These are phyloP conservation scores for Penicillium sp. DNA, from an alignment of 2,329 filamentous ascomycete species.

Conservation along the genomic window DNA sequence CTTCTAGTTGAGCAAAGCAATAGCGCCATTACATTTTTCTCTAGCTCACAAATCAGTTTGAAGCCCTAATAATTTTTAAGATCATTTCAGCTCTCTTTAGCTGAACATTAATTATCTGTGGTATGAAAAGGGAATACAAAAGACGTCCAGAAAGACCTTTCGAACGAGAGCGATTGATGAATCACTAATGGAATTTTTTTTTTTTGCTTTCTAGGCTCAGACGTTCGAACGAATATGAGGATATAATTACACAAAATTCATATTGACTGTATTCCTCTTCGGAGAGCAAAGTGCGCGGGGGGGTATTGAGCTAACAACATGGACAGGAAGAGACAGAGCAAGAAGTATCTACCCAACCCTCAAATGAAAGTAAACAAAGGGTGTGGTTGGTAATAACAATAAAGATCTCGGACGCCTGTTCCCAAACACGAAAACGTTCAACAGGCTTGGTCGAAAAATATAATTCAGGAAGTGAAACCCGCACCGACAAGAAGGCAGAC, in stretches of 20 bases:
- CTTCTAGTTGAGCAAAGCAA: no score
- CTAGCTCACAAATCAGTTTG: no score
- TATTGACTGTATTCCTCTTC: background rate
- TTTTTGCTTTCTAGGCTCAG: no score
- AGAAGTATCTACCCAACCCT: constrained; percentile 5
- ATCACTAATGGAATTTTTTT: no score
- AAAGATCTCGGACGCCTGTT: background rate
- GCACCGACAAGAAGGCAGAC: background rate
- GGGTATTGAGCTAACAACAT: constrained; percentile 2
- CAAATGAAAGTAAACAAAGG: constrained; percentile 1
- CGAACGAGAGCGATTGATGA: no score
- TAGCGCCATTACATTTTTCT: no score
- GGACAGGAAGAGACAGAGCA: background rate
- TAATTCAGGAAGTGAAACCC: background rate
- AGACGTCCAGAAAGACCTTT: no score
- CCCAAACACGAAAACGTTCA: background rate
- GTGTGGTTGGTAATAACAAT: background rate
- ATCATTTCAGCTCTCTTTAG: no score
- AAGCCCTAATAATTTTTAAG: no score
- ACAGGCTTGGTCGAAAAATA: background rate
- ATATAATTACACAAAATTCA: background rate
- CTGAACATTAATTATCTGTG: no score
- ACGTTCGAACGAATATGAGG: no score
- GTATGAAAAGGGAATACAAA: no score
- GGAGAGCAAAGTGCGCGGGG: background rate